Evolutionary conservation across 2,329 filamentous ascomycete species (phyloP), one percentile per base, ranked within the genome.

Genomic region (Trichophaea hybrida): DNA sequence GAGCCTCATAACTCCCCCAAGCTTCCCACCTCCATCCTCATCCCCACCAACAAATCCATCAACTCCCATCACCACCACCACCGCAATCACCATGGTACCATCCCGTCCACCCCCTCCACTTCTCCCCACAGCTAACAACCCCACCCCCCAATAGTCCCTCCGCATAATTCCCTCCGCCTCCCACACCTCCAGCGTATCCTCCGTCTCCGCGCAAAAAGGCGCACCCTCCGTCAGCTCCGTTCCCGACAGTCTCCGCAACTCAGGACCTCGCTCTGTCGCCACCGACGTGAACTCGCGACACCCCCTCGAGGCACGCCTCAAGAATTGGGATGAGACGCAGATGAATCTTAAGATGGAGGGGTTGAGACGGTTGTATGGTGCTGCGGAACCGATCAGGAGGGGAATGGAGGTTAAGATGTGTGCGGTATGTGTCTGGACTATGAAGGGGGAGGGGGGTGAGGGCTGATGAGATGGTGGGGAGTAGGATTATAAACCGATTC

Each of bases 341-440:
- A 85, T 95, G 69, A 73, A 77, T 37, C 74, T 95, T 71, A 93
- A 94, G 75, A 93, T 95, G 86, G 83, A 90, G 75, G 79, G 83
- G 56, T 80, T 97, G 69, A 83, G 88, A 65, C 86, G 88, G 66
- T 84, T 88, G 51, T 97, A 89, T 73, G 93, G 93, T 66, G 84
- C 96, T 69, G 88, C 86, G 32, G 93, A 97, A 79, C 93, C 93
- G 2, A 83, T 97, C 69, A 83, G 89, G 59, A 82, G 91, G 58
- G 87, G 85, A 63, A 96, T 98, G 93, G 93, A 98, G 77, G 78
- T 95, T 72, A 87, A 88, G 80, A 91, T 94, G 71, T 83, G 87
- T 37, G 65, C 55, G 38, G 62, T 60, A 37, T 55, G 37, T 56
- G 53, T n/a, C 34, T 57, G 32, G 55, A 31, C 43, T 37, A 44